Evolutionary conservation across 108 stramenopile genomes (phyloP).

Genomic region (Nitzschia palea): DNA sequence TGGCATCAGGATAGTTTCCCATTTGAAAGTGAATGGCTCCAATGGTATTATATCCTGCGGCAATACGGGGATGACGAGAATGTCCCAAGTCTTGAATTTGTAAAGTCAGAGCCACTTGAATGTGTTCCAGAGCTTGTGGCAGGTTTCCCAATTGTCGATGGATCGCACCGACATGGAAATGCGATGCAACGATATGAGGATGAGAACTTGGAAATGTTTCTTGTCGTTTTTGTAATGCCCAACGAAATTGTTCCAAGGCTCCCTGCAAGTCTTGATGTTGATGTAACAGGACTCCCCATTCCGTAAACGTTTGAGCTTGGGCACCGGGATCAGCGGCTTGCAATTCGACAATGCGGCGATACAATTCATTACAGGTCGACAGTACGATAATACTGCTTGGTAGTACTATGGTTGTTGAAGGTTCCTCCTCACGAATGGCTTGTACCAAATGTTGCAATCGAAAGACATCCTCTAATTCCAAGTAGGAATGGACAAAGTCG

Average conservation of each 20-base stretch:
- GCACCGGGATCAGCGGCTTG: slow-evolving; percentile 7
- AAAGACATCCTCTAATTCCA: slow-evolving; percentile 14
- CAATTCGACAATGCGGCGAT: slow-evolving; percentile 15
- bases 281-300: slow-evolving; percentile 15
- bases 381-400: neutral
- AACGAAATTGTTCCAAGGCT: slow-evolving; percentile 15
- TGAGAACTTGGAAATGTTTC: slow-evolving; percentile 8
- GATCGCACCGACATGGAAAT: slow-evolving; percentile 29
- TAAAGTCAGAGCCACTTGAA: slow-evolving; percentile 15
- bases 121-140: slow-evolving; percentile 13
- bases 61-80: slow-evolving; percentile 21
- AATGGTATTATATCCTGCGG: slow-evolving; percentile 30
- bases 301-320: slow-evolving; percentile 20
- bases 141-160: slow-evolving; percentile 18
- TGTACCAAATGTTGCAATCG: slow-evolving; percentile 20
- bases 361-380: neutral
- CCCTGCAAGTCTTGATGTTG: slow-evolving; percentile 20
- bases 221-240: slow-evolving; percentile 22
- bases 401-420: neutral
- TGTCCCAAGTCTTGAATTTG: slow-evolving; percentile 19
- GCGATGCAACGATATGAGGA: slow-evolving; percentile 26
- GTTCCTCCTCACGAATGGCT: neutral
- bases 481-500: slow-evolving; percentile 11
- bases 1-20: slow-evolving; percentile 24
- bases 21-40: slow-evolving; percentile 22